phyloP scores from a whole-genome alignment of 495 filamentous ascomycete genomes.

The Aspergillus saccharolyticus region DNA sequence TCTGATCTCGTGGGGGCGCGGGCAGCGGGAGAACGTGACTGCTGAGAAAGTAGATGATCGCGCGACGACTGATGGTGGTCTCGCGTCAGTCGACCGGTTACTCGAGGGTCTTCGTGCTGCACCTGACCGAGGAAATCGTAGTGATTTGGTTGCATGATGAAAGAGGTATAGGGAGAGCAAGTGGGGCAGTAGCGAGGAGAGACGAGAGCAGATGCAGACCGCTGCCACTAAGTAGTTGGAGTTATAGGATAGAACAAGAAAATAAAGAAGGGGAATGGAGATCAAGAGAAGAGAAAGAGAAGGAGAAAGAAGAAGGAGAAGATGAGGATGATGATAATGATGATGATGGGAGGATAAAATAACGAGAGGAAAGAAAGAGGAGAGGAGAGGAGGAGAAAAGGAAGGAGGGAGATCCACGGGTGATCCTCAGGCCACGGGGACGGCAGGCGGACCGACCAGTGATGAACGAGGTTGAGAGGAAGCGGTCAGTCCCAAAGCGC shows the following conservation, averaged over 20 bases:
- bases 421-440: conserved; percentile 4
- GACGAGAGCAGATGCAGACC: conserved; percentile 15
- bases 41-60: conserved; percentile 16
- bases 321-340: neutral
- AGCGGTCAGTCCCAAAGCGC: conserved; percentile 7
- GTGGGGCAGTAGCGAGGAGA: conserved; percentile 25
- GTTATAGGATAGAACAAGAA: neutral
- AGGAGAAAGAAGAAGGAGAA: neutral
- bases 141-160: conserved; percentile 42
- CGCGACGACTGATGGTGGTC: conserved; percentile 31
- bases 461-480: neutral
- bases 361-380: conserved; percentile 3
- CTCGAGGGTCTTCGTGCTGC: conserved; percentile 31
- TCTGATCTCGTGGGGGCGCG: conserved; percentile 42
- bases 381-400: neutral
- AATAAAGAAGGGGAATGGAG: conserved; percentile 7
- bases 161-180: neutral
- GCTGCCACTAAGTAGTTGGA: neutral
- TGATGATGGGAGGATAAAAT: neutral
- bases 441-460: neutral
- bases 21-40: conserved; percentile 35
- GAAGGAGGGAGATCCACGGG: neutral
- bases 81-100: conserved; percentile 37
- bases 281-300: neutral
- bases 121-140: conserved; percentile 44